Evolutionary conservation across 2,329 filamentous ascomycete genomes (phyloP).

Genomic region (Diaporthe sp.): DNA sequence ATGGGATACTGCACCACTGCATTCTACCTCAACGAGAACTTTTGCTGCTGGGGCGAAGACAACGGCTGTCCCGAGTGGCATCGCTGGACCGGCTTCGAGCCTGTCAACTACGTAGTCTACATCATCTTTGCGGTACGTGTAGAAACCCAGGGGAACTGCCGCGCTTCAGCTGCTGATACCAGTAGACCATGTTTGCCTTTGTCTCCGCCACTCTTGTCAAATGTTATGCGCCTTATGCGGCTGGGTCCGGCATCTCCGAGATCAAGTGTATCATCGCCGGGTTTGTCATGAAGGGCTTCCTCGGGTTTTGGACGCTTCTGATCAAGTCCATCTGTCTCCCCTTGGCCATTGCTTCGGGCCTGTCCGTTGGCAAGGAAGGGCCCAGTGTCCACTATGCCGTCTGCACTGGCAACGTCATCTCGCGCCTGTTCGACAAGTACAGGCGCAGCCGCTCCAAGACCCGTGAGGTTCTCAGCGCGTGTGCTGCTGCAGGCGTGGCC

Average conservation of each 20-base stretch:
- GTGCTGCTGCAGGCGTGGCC: slow-evolving; percentile 92
- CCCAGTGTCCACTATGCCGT: slow-evolving; percentile 99
- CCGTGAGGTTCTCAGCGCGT: slow-evolving; percentile 92
- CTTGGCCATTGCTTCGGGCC: slow-evolving; percentile 89
- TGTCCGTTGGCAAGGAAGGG: slow-evolving; percentile 96
- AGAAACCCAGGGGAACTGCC: too few relatives aligned
- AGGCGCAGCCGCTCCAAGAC: slow-evolving; percentile 92
- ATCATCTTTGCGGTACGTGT: slow-evolving; percentile 79
- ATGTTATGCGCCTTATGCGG: slow-evolving; percentile 93
- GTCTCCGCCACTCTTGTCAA: slow-evolving; percentile 87
- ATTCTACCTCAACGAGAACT: slow-evolving; percentile 97
- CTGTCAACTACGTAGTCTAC: slow-evolving; percentile 88
- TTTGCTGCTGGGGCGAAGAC: slow-evolving; percentile 98
- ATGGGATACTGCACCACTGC: slow-evolving; percentile 94
- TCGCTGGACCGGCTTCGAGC: slow-evolving; percentile 82
- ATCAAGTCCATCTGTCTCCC: slow-evolving; percentile 96
- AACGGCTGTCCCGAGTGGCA: slow-evolving; percentile 91
- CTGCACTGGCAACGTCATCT: slow-evolving; percentile 96
- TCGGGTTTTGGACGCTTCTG: slow-evolving; percentile 88
- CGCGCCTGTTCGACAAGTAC: slow-evolving; percentile 92
- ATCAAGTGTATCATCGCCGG: slow-evolving; percentile 99
- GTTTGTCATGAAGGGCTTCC: slow-evolving; percentile 98
- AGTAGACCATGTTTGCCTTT: slow-evolving; percentile 80
- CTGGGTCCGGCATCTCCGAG: slow-evolving; percentile 96
- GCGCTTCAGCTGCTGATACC: slow-evolving; percentile 33